Evolutionary conservation across 176 grass and related monocot species (phyloP).

Genomic region (Thalia dealbata): DNA sequence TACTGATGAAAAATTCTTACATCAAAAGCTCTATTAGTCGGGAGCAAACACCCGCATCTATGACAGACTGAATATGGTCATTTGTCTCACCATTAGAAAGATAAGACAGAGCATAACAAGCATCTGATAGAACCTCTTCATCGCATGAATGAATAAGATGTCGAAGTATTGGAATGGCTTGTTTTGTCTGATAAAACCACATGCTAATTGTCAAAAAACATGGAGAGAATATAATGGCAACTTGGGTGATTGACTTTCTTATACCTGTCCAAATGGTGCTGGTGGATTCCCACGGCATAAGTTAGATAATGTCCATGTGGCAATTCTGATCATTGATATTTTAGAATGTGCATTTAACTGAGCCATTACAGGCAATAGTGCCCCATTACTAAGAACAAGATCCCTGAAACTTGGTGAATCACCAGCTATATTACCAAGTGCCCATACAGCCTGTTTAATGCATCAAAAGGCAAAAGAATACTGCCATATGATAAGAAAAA

Average conservation of each 20-base stretch:
- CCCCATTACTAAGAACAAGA: conserved; percentile 56
- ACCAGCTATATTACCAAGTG: conserved; percentile 74
- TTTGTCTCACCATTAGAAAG: conserved; percentile 34
- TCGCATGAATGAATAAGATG: conserved; percentile 69
- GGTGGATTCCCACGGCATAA: conserved; percentile 65
- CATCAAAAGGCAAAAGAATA: conserved; percentile 14
- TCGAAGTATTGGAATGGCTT: conserved; percentile 48
- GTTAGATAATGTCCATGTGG: conserved; percentile 68
- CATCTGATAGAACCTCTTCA: conserved; percentile 65
- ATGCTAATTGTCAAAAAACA: conserved; percentile 8
- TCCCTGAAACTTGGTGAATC: conserved; percentile 66
- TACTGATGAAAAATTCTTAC: conserved; percentile 34
- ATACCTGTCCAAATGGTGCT: conserved; percentile 38
- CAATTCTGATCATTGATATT: conserved; percentile 69
- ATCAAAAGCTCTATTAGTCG: conserved; percentile 65
- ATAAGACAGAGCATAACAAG: conserved; percentile 51
- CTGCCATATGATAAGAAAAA: background rate
- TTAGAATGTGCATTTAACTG: conserved; percentile 60
- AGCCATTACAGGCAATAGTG: conserved; percentile 36
- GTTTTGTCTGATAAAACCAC: conserved; percentile 46
- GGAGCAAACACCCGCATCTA: conserved; percentile 41
- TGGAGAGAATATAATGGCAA: background rate
- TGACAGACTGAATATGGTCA: conserved; percentile 35
- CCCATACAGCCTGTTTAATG: conserved; percentile 58
- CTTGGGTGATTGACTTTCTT: background rate